Conservation (phyloP, 1,139 yeast species). For the Candida albicans region DNA sequence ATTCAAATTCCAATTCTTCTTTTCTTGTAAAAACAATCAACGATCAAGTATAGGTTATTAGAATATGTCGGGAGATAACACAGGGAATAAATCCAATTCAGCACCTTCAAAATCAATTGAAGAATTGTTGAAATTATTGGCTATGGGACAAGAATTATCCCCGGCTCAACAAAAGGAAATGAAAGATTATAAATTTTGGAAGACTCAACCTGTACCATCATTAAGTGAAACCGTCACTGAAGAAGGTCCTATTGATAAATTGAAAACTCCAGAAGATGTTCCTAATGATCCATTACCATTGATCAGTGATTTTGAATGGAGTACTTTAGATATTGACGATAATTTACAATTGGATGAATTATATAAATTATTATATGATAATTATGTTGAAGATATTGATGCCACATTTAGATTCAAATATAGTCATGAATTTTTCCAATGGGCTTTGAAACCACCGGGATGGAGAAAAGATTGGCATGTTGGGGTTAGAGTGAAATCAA, state of each 20-base stretch:
- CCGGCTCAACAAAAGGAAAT: constrained; percentile 62
- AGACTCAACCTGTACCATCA: constrained; percentile 90
- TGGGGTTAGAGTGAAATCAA: constrained; percentile 82
- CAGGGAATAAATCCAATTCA: not conserved
- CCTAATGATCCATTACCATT: constrained; percentile 70
- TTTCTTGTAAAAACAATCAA: not conserved
- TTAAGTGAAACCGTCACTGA: constrained; percentile 63
- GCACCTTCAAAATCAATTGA: constrained; percentile 34
- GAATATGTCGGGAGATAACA: constrained; percentile 2
- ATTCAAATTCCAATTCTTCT: not conserved
- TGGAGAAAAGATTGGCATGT: constrained; percentile 88
- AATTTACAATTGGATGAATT: constrained; percentile 67
- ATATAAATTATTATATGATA: constrained; percentile 75
- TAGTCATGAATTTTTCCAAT: constrained; percentile 75
- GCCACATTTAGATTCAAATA: constrained; percentile 91
- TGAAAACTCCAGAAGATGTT: constrained; percentile 69
- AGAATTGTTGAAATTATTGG: constrained; percentile 49
- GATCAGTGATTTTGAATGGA: constrained; percentile 85
- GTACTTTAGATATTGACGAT: constrained; percentile 66
- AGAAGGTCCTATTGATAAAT: constrained; percentile 82
- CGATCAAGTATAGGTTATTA: no score
- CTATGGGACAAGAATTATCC: constrained; percentile 55
- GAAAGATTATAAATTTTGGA: constrained; percentile 96
- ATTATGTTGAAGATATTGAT: constrained; percentile 93
- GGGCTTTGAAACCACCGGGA: constrained; percentile 97